These are phyloP conservation scores for Saksenaea vasiformis DNA, from an alignment of 371 early-diverging fungal genomes.

Conservation along the genomic window DNA sequence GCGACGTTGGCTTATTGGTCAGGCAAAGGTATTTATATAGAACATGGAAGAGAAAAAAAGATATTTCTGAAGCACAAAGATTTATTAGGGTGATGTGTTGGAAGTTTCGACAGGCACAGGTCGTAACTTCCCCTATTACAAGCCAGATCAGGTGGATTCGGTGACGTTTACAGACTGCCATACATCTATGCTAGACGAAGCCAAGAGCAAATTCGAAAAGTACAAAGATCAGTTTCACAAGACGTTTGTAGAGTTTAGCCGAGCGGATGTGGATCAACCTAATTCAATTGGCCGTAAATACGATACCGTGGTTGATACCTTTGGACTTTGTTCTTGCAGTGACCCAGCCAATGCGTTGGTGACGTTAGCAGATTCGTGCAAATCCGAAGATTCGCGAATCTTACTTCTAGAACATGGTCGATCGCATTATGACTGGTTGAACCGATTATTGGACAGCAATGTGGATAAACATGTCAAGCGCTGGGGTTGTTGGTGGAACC, in stretches of 20 bases:
- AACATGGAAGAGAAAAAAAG: neutral
- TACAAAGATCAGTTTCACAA: constrained; percentile 41
- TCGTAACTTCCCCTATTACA: constrained; percentile 68
- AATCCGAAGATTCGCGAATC: constrained; percentile 59
- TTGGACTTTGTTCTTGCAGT: constrained; percentile 76
- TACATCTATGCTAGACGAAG: constrained; percentile 60
- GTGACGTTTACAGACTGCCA: constrained; percentile 65
- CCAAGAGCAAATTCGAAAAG: constrained; percentile 44
- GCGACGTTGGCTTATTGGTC: constrained; percentile 53
- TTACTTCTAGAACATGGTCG: constrained; percentile 83
- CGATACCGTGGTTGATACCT: constrained; percentile 83
- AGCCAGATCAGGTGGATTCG: constrained; percentile 31
- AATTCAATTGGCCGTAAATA: constrained; percentile 17
- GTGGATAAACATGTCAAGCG: constrained; percentile 70
- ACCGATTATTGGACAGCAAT: constrained; percentile 69
- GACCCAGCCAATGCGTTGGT: constrained; percentile 70
- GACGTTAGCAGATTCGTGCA: constrained; percentile 65
- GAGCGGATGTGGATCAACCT: constrained; percentile 34
- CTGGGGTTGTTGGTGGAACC: constrained; percentile 91
- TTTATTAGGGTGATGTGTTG: constrained; percentile 54
- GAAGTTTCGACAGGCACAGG: constrained; percentile 76
- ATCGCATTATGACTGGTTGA: constrained; percentile 64
- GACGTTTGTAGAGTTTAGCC: constrained; percentile 29
- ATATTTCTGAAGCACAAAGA: neutral
- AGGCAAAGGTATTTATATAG: constrained; percentile 41